Conservation (phyloP, 306 rosid genomes). For the Begonia loranthoides region DNA sequence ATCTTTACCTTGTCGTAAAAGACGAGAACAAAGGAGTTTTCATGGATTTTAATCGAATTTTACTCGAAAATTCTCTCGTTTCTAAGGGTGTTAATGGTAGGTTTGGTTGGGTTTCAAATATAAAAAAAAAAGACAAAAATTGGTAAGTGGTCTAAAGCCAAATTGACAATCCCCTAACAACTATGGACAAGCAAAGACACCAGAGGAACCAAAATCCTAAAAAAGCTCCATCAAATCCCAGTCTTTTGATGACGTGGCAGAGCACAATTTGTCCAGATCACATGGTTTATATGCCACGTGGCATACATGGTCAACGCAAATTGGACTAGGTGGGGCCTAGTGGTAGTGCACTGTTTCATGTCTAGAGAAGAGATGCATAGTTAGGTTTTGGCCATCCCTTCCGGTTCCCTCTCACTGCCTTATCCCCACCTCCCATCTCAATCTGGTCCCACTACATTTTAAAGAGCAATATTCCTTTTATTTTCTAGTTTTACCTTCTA, state of each 20-base stretch:
- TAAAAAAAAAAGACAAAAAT: no score
- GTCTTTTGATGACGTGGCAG: slow-evolving; percentile 6
- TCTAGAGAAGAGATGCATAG: slow-evolving; percentile 21
- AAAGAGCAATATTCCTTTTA: no score
- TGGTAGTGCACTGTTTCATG: slow-evolving; percentile 23
- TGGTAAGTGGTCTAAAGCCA: neutral
- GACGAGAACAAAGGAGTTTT: no score
- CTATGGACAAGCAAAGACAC: slow-evolving; percentile 3
- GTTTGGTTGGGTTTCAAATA: no score
- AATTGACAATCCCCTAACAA: slow-evolving; percentile 3
- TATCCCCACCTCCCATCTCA: no score
- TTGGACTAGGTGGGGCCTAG: slow-evolving; percentile 9
- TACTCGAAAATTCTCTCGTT: no score
- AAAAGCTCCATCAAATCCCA: neutral
- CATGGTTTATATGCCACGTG: slow-evolving; percentile 38
- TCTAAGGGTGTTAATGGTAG: no score
- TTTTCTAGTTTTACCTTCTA: no score
- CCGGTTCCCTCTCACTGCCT: no score
- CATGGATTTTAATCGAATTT: no score
- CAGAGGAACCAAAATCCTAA: neutral
- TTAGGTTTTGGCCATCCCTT: slow-evolving; percentile 40
- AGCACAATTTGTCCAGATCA: slow-evolving; percentile 9
- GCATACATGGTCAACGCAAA: slow-evolving; percentile 15
- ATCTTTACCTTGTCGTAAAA: no score
- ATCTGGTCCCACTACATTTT: no score